Evolutionary conservation across 495 filamentous ascomycete genomes (phyloP), one percentile per base, ranked within the genome.

Genomic region (Aspergillus sclerotioniger): DNA sequence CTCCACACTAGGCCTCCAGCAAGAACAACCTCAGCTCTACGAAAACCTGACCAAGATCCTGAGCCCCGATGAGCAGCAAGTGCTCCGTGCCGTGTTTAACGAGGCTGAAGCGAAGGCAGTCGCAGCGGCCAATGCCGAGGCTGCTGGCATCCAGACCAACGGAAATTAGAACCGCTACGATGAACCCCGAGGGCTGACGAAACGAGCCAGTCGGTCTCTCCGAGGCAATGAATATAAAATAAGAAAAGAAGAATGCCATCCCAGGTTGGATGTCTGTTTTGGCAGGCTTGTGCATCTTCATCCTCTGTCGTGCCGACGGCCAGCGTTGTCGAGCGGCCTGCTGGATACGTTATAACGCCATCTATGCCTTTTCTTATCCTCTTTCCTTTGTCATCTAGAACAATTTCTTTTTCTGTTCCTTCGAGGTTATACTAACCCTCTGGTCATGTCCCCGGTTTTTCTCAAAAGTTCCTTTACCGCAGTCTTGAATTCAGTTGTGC

Each of bases 11-110:
- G 92, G 81, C 67, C 81, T 98, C 59, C 90, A 96, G 82, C 87
- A 89, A 73, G 86, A 91, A 65, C 91, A 98, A 61, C 92, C 92
- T 1, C 87, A 91, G 60, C 87, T 97, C 32, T 98, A 97, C 67
- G 81, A 89, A 4, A 85, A 73, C 48, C 77, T 98, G 56, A 90
- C 91, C 32, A 84, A 87, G 55, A 87, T 88, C 53, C 84, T 98
- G 17, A 85, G 81, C 33, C 76, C 83, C 8, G 90, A 94, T 15
- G 93, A 98, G 65, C 89, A 95, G 71, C 81, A 81, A 58, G 76
- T 96, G 54, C 81, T 98, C 54, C 85, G 92, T 66, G 81, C 78
- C 28, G 92, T 93, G 35, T 82, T 93, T 63, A 84, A 90, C 59
- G 86, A 91, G 71, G 92, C 92, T 15, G 89, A 95, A 46, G 75